A percentile compares a stretch with the other conserved stretches of the same genome.
Conservation (phyloP, 148 eudicot genomes). For the Vaccinium myrtillus region DNA sequence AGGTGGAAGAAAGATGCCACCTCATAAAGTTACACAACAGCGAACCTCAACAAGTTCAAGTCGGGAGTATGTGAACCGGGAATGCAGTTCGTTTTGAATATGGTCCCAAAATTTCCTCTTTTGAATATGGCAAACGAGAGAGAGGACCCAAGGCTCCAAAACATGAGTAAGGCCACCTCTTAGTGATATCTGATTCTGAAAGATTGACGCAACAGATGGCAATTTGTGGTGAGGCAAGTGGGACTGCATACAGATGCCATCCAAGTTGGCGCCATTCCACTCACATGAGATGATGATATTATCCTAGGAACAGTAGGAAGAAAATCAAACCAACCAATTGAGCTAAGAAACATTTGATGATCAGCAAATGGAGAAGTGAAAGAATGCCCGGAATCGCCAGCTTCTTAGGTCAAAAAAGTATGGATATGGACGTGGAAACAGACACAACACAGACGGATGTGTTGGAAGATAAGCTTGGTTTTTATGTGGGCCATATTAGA, state of each 20-base stretch:
- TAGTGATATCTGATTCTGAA: not conserved
- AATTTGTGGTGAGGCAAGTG: not conserved
- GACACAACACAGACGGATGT: not conserved
- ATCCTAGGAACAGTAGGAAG: constrained; percentile 6
- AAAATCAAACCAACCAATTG: not conserved
- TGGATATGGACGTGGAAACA: not conserved
- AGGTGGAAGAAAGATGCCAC: not conserved
- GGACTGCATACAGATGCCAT: not conserved
- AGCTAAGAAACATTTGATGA: not conserved
- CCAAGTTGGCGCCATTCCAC: constrained; percentile 7
- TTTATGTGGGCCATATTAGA: no score
- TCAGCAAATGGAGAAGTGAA: not conserved
- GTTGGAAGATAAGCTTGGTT: no score
- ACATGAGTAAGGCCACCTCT: no score
- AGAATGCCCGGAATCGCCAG: not conserved
- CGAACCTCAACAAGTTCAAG: not conserved
- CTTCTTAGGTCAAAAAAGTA: not conserved
- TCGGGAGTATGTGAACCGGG: not conserved
- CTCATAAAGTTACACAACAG: not conserved
- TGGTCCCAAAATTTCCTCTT: not conserved
- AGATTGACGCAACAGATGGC: not conserved
- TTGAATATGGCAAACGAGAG: not conserved
- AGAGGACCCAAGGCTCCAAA: not conserved
- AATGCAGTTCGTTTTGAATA: not conserved
- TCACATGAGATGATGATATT: not conserved